Percentiles rank a stretch among this genome's conserved stretches.
Evolutionary conservation across 192 early-diverging fungal species (phyloP).

Genomic region (Thamnidium elegans): DNA sequence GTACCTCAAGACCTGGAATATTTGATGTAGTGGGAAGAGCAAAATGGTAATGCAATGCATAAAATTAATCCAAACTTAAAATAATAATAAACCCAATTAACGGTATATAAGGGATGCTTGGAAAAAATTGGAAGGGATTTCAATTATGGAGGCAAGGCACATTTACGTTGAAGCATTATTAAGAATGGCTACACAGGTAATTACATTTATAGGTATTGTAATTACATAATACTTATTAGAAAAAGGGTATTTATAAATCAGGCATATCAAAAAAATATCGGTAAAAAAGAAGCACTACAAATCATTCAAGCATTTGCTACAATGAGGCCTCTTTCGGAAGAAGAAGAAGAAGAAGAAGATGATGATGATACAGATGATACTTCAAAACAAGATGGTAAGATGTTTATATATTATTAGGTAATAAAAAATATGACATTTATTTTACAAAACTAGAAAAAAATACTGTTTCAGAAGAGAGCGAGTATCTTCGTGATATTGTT

Average conservation of each 20-base stretch:
- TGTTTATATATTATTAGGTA: too few species aligned
- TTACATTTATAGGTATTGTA: not conserved
- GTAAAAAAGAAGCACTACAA: slow-evolving; percentile 26
- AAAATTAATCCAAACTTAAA: too few species aligned
- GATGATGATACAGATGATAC: slow-evolving; percentile 4
- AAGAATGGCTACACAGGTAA: slow-evolving; percentile 27
- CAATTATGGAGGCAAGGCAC: slow-evolving; percentile 40
- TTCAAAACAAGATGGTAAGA: slow-evolving; percentile 3
- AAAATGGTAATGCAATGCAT: slow-evolving; percentile 34
- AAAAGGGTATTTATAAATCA: not conserved
- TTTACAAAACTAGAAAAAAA: not conserved
- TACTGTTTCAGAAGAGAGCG: slow-evolving; percentile 30
- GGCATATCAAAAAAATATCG: slow-evolving; percentile 18
- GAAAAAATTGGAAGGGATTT: slow-evolving; percentile 41
- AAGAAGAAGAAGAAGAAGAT: not conserved
- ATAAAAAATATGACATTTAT: not conserved
- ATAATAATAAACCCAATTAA: too few species aligned
- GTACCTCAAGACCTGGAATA: slow-evolving; percentile 39
- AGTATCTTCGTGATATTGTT: slow-evolving; percentile 31
- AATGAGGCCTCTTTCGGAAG: slow-evolving; percentile 15
- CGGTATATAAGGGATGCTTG: slow-evolving; percentile 38
- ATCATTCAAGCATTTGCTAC: slow-evolving; percentile 31
- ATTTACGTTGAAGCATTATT: slow-evolving; percentile 32
- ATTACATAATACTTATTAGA: too few species aligned
- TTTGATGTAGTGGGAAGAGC: slow-evolving; percentile 48